Evolutionary conservation across 2,329 filamentous ascomycete species (phyloP), one percentile per base, ranked within the genome.

Genomic region (Curvularia sp.): DNA sequence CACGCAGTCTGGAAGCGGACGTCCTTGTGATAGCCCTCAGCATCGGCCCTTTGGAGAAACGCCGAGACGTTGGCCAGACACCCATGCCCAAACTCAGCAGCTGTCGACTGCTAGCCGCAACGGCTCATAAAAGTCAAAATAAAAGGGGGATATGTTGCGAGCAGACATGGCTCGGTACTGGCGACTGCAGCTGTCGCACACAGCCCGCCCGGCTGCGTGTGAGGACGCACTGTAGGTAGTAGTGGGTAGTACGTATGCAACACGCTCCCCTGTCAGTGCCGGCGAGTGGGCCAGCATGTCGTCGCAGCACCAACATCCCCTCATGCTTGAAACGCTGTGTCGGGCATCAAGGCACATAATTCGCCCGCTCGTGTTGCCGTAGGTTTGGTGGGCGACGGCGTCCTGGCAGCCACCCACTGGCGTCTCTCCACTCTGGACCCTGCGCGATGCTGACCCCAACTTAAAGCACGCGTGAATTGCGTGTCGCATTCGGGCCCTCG

Each of bases 1-100:
- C 41, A 20, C 30, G 22, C 41, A 51, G 53, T 20, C 53, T 20
- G 44, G 42, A 42, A 44, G 53, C 30, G 30, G 8, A 18, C 20
- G 46, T 35, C 24, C 20, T 33, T 24, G 31, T 49, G 28, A 48
- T 33, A 4, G 31, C 6, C 44, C 31, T 26, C 12, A n/a, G 10
- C 28, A 48, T 48, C 44, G 44, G 44, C 30, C 28, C 30, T 48
- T 49, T 49, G 46, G 4, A 33, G 20, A 49, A 35, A 30, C 1
- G 35, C 35, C 35, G 15, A 38, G 15, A n/a, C 15, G 15, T 7
- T 38, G 35, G 46, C 28, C 46, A 50, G 41, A 47, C 38, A 35
- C 46, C 53, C 53, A 38, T 51, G 47, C 26, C 28, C 53, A 55
- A 41, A 44, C 31, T 51, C 53, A 43, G 38, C 33, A 28, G 44